Evolutionary conservation across 2,329 filamentous ascomycete genomes (phyloP).

Genomic region (Diplodia seriata): DNA sequence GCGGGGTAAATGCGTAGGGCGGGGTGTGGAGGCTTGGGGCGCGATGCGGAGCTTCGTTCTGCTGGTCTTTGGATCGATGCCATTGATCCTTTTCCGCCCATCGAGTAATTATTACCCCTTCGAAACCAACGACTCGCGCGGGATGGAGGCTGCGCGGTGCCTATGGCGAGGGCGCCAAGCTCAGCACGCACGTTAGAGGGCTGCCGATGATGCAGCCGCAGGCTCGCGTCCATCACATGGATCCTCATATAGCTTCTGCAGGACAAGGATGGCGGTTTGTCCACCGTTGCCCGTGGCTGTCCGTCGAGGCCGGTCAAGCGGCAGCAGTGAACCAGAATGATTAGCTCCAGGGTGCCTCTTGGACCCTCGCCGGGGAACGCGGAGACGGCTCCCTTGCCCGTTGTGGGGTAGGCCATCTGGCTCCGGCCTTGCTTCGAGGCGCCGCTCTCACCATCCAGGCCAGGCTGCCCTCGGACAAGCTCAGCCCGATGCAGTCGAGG

Average conservation of each 20-base stretch:
- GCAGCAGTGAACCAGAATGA: neutral
- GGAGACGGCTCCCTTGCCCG: neutral
- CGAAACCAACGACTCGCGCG: slow-evolving; percentile 12
- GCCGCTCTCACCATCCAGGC: neutral
- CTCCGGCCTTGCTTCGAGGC: neutral
- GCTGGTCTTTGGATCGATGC: neutral
- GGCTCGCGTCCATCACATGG: neutral
- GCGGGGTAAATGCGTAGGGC: slow-evolving; percentile 14
- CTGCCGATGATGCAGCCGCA: no score
- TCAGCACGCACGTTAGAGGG: neutral
- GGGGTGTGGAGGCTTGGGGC: neutral
- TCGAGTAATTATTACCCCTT: slow-evolving; percentile 28
- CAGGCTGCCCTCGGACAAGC: no score
- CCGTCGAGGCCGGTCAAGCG: neutral
- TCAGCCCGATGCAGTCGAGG: neutral
- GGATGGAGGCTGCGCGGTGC: slow-evolving; percentile 5
- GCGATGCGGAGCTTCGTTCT: neutral
- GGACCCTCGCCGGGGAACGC: neutral
- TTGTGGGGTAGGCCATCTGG: slow-evolving; percentile 17
- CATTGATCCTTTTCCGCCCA: slow-evolving; percentile 12
- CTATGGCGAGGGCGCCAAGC: neutral
- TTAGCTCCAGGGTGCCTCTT: neutral
- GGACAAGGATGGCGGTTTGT: neutral
- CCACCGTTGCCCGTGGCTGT: neutral
- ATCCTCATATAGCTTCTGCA: neutral